phyloP scores from a whole-genome alignment of 2,329 filamentous ascomycete species.

The Blastomyces parvus region DNA sequence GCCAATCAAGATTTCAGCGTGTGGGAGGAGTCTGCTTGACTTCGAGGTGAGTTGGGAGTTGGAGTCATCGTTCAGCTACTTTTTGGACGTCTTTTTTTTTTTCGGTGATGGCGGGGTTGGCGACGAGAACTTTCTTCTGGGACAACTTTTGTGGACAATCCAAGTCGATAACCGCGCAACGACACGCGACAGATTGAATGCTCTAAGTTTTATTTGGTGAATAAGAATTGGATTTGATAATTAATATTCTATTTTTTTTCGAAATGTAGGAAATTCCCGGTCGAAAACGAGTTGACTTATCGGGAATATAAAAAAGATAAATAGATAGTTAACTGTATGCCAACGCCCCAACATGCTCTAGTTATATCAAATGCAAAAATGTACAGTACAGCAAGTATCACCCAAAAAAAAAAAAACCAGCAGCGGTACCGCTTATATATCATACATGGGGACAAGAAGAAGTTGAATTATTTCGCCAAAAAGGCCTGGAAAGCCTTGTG shows the following conservation, averaged over 20 bases:
- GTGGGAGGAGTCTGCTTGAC: background rate
- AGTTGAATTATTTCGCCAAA: constrained; percentile 58
- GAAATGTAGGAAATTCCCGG: too few species aligned
- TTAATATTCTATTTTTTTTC: background rate
- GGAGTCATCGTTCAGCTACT: background rate
- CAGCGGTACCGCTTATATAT: background rate
- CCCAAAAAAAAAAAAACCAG: background rate
- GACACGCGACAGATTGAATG: background rate
- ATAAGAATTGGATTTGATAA: background rate
- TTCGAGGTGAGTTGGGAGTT: background rate
- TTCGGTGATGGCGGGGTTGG: constrained; percentile 1
- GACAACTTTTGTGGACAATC: background rate
- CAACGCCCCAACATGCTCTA: background rate
- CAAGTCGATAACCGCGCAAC: background rate
- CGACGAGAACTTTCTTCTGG: background rate
- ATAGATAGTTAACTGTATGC: too few species aligned
- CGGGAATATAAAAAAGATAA: background rate
- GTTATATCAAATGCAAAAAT: background rate
- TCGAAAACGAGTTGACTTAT: background rate
- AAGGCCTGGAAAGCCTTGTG: constrained; percentile 94
- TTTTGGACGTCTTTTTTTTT: background rate
- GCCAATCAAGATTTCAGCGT: background rate
- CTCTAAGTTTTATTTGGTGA: background rate
- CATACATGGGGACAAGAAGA: background rate
- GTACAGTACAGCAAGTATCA: background rate